Conservation (phyloP, 106 monocot species). For the Ottelia alismoides region DNA sequence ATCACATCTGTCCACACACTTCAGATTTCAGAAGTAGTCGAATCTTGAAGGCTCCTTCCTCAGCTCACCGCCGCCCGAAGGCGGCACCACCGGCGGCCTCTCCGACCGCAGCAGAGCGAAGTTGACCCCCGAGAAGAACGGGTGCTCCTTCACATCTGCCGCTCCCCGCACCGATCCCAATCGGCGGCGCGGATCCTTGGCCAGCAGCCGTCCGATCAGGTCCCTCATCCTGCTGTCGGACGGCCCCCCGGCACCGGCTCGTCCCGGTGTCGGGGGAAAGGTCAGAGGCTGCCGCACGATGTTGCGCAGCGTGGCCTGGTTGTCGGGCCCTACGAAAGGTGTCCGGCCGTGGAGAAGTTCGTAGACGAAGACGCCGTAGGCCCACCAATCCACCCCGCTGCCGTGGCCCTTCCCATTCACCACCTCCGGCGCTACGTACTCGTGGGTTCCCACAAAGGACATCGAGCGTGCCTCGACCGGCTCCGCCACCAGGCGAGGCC, state of each 20-base stretch:
- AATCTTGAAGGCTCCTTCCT: too few relatives aligned
- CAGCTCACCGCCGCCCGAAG: too few relatives aligned
- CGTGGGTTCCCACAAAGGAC: constrained; percentile 88
- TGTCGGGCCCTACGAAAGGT: constrained; percentile 52
- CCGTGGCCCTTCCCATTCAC: constrained; percentile 50
- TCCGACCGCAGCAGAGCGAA: constrained; percentile 53
- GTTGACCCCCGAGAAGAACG: constrained; percentile 70
- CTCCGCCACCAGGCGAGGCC: constrained; percentile 53
- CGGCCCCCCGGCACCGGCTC: too few relatives aligned
- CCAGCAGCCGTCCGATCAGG: constrained; percentile 39
- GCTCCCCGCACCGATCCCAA: constrained; percentile 52
- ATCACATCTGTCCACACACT: too few relatives aligned
- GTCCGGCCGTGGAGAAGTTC: constrained; percentile 68
- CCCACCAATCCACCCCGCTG: constrained; percentile 88
- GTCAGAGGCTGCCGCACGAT: constrained; percentile 33
- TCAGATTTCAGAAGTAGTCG: too few relatives aligned
- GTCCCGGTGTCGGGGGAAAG: constrained; percentile 23
- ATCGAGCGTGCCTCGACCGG: constrained; percentile 51
- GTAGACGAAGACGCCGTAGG: constrained; percentile 76
- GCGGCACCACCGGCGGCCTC: too few relatives aligned
- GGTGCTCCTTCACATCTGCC: constrained; percentile 64
- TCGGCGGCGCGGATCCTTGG: constrained; percentile 33
- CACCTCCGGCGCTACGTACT: constrained; percentile 87
- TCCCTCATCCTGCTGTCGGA: constrained; percentile 18
- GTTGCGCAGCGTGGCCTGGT: constrained; percentile 51